A percentile compares a stretch with the other conserved stretches of the same genome.
Evolutionary conservation across 768 basidiomycete genomes (phyloP).

Genomic region (Phaeotremella fagi): DNA sequence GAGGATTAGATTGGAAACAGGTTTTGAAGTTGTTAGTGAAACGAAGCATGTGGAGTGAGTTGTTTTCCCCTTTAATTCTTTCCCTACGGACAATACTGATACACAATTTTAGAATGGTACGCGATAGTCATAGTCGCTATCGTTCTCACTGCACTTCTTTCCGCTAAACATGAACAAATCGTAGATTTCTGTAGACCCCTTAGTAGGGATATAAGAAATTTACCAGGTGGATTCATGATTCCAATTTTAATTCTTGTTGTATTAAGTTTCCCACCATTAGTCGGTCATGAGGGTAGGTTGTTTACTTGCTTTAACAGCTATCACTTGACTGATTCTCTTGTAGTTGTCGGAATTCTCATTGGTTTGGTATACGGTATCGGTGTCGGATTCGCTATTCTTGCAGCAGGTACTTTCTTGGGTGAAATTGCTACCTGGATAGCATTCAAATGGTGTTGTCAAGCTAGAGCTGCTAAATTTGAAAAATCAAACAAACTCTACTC

Average conservation of each 20-base stretch:
- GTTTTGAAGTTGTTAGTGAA: conserved; percentile 16
- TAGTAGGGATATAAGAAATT: conserved; percentile 22
- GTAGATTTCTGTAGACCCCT: conserved; percentile 34
- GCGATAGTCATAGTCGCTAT: conserved; percentile 30
- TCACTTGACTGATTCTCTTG: neutral
- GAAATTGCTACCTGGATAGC: conserved; percentile 43
- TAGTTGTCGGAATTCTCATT: conserved; percentile 38
- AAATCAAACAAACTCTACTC: conserved; percentile 45
- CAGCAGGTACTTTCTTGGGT: conserved; percentile 44
- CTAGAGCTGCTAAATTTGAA: conserved; percentile 44
- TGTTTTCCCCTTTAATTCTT: neutral
- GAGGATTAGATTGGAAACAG: conserved; percentile 22
- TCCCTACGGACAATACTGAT: neutral
- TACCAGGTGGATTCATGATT: conserved; percentile 42
- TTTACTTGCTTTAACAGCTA: neutral
- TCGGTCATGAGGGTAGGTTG: conserved; percentile 36
- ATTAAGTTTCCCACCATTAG: conserved; percentile 39
- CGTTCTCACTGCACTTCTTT: conserved; percentile 29
- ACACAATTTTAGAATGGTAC: conserved; percentile 36
- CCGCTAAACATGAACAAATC: conserved; percentile 36
- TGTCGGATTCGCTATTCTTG: conserved; percentile 39
- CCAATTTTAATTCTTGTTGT: conserved; percentile 32
- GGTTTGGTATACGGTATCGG: conserved; percentile 42
- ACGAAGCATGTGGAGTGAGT: conserved; percentile 35
- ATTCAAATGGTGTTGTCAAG: conserved; percentile 42